Evolutionary conservation across 2,329 filamentous ascomycete genomes (phyloP).

Genomic region (Aspergillus sp.): DNA sequence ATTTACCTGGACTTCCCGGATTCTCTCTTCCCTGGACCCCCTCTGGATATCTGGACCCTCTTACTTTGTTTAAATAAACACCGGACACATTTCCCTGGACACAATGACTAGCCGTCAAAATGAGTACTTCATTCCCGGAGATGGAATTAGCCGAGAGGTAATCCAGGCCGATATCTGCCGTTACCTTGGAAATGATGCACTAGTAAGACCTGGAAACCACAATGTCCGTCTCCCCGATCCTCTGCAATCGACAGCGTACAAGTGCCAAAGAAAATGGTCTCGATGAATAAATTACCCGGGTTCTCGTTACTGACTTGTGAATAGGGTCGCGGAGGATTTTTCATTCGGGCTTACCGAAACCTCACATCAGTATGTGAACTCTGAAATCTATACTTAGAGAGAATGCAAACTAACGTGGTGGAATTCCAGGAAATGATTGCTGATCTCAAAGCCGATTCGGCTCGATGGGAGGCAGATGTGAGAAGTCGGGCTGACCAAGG

Average conservation of each 20-base stretch:
- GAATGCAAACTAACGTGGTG: constrained; percentile 21
- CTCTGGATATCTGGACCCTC: constrained; percentile 30
- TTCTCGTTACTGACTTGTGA: constrained; percentile 35
- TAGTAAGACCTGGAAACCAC: constrained; percentile 72
- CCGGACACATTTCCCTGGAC: constrained; percentile 26
- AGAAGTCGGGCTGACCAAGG: constrained; percentile 41
- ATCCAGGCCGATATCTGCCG: constrained; percentile 83
- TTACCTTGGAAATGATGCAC: constrained; percentile 78
- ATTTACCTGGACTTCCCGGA: constrained; percentile 20
- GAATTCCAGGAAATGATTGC: constrained; percentile 53
- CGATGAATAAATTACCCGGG: neutral
- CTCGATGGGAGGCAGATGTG: constrained; percentile 50
- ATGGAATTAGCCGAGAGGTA: constrained; percentile 80
- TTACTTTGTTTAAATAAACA: constrained; percentile 24
- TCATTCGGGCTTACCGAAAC: constrained; percentile 76
- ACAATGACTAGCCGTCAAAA: constrained; percentile 56
- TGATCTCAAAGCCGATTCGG: constrained; percentile 55
- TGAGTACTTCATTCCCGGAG: constrained; percentile 77
- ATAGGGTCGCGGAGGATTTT: constrained; percentile 69
- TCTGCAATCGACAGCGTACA: neutral
- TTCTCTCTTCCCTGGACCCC: constrained; percentile 18
- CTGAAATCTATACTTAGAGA: constrained; percentile 10
- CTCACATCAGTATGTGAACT: constrained; percentile 66
- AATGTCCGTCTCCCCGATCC: constrained; percentile 56
- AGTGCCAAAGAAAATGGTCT: neutral